Conservation (phyloP, 2,329 filamentous ascomycete species). For the Nectriaceae sp. region DNA sequence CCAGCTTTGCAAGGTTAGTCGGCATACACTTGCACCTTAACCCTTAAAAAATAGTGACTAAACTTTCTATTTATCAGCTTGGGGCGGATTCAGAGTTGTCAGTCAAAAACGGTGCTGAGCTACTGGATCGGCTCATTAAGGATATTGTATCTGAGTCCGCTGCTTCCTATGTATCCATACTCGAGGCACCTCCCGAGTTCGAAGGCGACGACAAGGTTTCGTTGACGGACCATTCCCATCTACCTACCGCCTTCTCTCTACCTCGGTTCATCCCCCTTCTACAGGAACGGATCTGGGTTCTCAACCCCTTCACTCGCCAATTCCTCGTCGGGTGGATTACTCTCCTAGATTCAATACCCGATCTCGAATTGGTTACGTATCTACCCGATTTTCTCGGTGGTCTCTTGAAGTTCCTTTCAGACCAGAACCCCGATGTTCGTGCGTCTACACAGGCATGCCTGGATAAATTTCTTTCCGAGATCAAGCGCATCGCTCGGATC, state of each 20-base stretch:
- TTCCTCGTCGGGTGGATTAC: conserved; percentile 97
- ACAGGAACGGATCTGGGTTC: conserved; percentile 89
- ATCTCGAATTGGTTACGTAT: conserved; percentile 90
- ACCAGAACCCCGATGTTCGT: conserved; percentile 91
- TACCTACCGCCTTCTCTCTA: conserved; percentile 89
- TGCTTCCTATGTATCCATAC: conserved; percentile 87
- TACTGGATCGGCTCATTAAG: conserved; percentile 91
- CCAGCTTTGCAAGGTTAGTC: conserved; percentile 83
- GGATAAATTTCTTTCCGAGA: conserved; percentile 89
- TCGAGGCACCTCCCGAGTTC: conserved; percentile 60
- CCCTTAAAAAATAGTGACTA: background rate
- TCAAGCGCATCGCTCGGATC: conserved; percentile 89
- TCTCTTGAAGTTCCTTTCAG: conserved; percentile 87
- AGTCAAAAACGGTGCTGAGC: conserved; percentile 96
- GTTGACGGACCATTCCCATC: conserved; percentile 47
- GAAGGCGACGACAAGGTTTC: conserved; percentile 48
- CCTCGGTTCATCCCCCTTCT: conserved; percentile 88
- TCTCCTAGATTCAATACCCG: conserved; percentile 91
- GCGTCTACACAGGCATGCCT: conserved; percentile 86
- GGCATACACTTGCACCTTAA: background rate
- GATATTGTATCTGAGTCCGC: conserved; percentile 96
- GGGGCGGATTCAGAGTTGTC: conserved; percentile 95
- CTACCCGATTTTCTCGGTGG: conserved; percentile 90
- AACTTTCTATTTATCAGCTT: conserved; percentile 56
- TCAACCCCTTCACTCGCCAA: conserved; percentile 91